Percentiles rank a stretch among this genome's conserved stretches.
phyloP scores from a whole-genome alignment of 2,329 filamentous ascomycete genomes.

The Epichloe bromicola region DNA sequence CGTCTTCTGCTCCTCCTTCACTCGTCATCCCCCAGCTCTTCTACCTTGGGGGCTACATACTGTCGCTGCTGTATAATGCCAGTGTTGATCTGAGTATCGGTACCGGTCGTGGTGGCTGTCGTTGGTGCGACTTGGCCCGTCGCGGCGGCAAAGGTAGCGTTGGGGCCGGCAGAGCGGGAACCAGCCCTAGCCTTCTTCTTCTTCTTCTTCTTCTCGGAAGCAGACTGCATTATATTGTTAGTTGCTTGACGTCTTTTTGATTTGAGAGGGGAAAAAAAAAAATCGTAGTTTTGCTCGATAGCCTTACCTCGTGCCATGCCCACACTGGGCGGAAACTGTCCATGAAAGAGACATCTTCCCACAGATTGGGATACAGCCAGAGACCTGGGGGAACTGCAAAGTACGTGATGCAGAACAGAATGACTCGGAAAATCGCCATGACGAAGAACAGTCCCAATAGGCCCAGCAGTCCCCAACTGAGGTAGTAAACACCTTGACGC shows the following conservation, averaged over 20 bases:
- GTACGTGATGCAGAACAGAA: constrained; percentile 87
- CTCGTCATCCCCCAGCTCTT: constrained; percentile 40
- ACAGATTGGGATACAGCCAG: constrained; percentile 97
- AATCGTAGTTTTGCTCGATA: too few species aligned
- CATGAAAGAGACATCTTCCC: constrained; percentile 97
- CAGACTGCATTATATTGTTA: constrained; percentile 5
- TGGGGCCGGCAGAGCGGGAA: constrained; percentile 20
- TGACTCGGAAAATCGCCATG: constrained; percentile 94
- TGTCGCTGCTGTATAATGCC: constrained; percentile 26
- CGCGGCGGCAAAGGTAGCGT: constrained; percentile 35
- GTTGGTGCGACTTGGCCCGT: constrained; percentile 40
- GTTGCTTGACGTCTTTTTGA: background rate
- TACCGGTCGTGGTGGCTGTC: constrained; percentile 43
- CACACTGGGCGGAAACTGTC: constrained; percentile 92
- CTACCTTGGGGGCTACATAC: constrained; percentile 39
- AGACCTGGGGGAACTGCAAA: constrained; percentile 79
- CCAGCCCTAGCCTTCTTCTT: constrained; percentile 40
- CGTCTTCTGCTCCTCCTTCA: constrained; percentile 11
- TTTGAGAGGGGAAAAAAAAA: background rate
- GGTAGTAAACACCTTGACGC: constrained; percentile 90
- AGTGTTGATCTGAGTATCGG: constrained; percentile 39
- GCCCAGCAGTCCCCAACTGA: constrained; percentile 85
- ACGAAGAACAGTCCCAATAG: constrained; percentile 87
- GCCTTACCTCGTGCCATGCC: constrained; percentile 90
- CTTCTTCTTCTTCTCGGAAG: constrained; percentile 26